Conservation (phyloP, 306 rosid species). For the Cicer chorassanicum region DNA sequence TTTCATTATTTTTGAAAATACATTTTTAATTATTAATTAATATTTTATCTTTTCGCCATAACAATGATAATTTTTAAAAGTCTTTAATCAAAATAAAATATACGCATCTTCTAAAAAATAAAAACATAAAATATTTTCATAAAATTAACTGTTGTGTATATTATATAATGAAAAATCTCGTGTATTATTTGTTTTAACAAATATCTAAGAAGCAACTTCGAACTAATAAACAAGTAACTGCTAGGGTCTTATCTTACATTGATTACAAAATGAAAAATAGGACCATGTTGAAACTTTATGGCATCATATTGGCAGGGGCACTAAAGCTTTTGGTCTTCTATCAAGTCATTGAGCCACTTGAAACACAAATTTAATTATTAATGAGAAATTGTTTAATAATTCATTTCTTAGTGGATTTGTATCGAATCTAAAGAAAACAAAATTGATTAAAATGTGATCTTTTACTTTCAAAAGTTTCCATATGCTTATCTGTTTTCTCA, state of each 20-base stretch:
- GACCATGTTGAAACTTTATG: slow-evolving; percentile 4
- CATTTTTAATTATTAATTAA: no score
- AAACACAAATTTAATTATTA: slow-evolving; percentile 7
- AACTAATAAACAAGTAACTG: slow-evolving; percentile 29
- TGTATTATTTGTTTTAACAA: neutral
- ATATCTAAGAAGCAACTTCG: slow-evolving; percentile 25
- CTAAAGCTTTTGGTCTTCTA: slow-evolving; percentile 22
- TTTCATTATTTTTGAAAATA: no score
- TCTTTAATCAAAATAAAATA: no score
- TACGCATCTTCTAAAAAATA: no score
- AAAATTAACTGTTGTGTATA: no score
- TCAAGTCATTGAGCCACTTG: slow-evolving; percentile 30
- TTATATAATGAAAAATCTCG: neutral
- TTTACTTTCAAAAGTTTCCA: neutral
- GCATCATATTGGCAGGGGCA: slow-evolving; percentile 21
- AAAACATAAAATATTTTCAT: no score
- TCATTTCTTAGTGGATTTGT: slow-evolving; percentile 31
- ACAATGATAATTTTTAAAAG: no score
- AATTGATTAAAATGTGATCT: slow-evolving; percentile 4
- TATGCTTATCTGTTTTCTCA: neutral
- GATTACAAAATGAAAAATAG: slow-evolving; percentile 24
- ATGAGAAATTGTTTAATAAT: slow-evolving; percentile 5
- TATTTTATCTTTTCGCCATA: no score
- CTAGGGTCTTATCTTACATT: neutral
- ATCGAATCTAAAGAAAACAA: slow-evolving; percentile 13